A percentile compares a stretch with the other conserved stretches of the same genome.
Evolutionary conservation across 2,329 filamentous ascomycete genomes (phyloP).

Genomic region (Nakataea oryzae): DNA sequence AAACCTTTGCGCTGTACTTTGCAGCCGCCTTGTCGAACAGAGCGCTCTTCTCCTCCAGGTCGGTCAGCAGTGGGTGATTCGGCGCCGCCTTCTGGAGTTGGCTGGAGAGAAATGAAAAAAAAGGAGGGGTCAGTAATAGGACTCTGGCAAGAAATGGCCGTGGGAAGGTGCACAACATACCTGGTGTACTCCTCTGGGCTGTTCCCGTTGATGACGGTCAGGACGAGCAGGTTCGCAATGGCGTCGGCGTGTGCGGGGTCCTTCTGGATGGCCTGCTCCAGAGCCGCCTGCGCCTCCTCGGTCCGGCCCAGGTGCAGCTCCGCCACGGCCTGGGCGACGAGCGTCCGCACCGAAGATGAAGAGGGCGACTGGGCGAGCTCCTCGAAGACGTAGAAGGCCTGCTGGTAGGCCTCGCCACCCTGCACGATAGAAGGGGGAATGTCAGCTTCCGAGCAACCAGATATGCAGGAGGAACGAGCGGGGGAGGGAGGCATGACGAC

Average conservation of each 20-base stretch:
- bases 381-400: constrained; percentile 95
- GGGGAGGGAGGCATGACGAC: constrained; percentile 17
- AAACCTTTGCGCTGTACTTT: constrained; percentile 81
- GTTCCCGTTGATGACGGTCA: constrained; percentile 69
- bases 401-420: constrained; percentile 93
- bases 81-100: constrained; percentile 48
- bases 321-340: constrained; percentile 81
- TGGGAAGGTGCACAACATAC: constrained; percentile 42
- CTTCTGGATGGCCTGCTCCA: constrained; percentile 70
- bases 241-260: constrained; percentile 62
- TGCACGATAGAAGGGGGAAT: constrained; percentile 22
- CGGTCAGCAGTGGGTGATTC: constrained; percentile 59
- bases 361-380: constrained; percentile 83
- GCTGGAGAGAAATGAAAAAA: constrained; percentile 21
- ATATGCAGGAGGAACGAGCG: neutral
- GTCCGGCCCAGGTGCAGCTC: constrained; percentile 83
- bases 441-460: neutral
- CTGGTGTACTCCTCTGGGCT: constrained; percentile 49
- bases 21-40: constrained; percentile 76
- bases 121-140: neutral
- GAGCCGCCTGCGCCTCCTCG: constrained; percentile 78
- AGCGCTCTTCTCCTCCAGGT: constrained; percentile 76
- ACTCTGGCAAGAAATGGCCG: neutral
- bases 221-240: constrained; percentile 73
- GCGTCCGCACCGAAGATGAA: constrained; percentile 62